These are phyloP conservation scores for Malus hybrid DNA, from an alignment of 331 rosid species.

Conservation along the genomic window DNA sequence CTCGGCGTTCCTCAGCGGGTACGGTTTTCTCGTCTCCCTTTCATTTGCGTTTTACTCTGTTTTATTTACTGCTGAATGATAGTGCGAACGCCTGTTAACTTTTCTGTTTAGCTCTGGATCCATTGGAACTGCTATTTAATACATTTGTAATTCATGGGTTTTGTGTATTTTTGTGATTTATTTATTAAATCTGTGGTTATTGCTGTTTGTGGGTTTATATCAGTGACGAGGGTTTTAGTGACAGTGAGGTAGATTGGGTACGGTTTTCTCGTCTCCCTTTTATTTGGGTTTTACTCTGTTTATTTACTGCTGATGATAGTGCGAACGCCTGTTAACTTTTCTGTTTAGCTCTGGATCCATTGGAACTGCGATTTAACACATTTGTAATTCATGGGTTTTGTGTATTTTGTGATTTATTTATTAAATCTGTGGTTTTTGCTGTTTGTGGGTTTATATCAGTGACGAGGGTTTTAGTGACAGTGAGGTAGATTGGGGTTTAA, in stretches of 20 bases:
- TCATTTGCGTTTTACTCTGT: neutral
- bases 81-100: neutral
- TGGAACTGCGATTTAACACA: neutral
- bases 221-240: neutral
- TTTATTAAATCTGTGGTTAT: neutral
- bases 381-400: neutral
- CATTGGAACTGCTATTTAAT: neutral
- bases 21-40: conserved; percentile 2
- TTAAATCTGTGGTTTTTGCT: neutral
- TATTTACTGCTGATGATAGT: neutral
- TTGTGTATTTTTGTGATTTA: neutral
- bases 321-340: neutral
- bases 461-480: conserved; percentile 1
- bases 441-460: neutral
- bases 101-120: neutral
- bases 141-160: neutral
- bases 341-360: neutral
- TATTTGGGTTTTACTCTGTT: neutral
- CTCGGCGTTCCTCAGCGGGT: conserved; percentile 73
- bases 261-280: neutral
- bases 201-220: neutral
- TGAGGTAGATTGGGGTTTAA: neutral
- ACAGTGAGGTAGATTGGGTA: conserved; percentile 1
- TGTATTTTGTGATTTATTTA: neutral
- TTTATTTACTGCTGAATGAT: neutral